Evolutionary conservation across 2,329 filamentous ascomycete genomes (phyloP).

Genomic region (Cladosporium sp.): DNA sequence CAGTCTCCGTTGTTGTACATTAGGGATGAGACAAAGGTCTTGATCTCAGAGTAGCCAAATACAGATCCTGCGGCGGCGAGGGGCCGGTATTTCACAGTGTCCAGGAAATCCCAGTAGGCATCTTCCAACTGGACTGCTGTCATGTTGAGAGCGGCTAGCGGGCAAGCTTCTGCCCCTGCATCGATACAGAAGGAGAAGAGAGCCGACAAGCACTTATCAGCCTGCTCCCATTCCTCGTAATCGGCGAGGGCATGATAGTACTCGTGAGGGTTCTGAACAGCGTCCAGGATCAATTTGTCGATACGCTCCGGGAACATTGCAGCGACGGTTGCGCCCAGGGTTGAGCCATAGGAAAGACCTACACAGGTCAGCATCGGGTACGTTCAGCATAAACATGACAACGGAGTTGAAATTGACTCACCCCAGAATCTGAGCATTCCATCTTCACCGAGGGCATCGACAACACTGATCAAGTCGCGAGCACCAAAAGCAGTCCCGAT

Average conservation of each 20-base stretch:
- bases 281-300: slow-evolving; percentile 40
- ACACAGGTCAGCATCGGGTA: slow-evolving; percentile 21
- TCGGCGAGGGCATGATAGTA: slow-evolving; percentile 35
- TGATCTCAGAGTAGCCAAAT: slow-evolving; percentile 4
- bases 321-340: slow-evolving; percentile 33
- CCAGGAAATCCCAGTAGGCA: slow-evolving; percentile 30
- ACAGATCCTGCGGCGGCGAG: slow-evolving; percentile 26
- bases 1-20: slow-evolving; percentile 29
- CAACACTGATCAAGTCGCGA: slow-evolving; percentile 42
- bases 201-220: slow-evolving; percentile 49
- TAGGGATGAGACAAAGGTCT: neutral
- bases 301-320: slow-evolving; percentile 36
- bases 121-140: slow-evolving; percentile 32
- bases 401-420: slow-evolving; percentile 26
- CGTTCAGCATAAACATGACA: slow-evolving; percentile 28
- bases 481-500: slow-evolving; percentile 43
- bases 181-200: slow-evolving; percentile 49
- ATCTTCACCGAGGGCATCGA: slow-evolving; percentile 41
- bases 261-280: slow-evolving; percentile 34
- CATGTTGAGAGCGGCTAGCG: slow-evolving; percentile 40
- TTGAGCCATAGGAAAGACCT: slow-evolving; percentile 47
- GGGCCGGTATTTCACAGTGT: slow-evolving; percentile 36
- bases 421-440: slow-evolving; percentile 34
- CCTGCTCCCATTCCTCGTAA: slow-evolving; percentile 43
- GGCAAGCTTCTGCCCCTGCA: slow-evolving; percentile 47